phyloP scores from a whole-genome alignment of 371 early-diverging fungal species.

The Phascolomyces articulosus region DNA sequence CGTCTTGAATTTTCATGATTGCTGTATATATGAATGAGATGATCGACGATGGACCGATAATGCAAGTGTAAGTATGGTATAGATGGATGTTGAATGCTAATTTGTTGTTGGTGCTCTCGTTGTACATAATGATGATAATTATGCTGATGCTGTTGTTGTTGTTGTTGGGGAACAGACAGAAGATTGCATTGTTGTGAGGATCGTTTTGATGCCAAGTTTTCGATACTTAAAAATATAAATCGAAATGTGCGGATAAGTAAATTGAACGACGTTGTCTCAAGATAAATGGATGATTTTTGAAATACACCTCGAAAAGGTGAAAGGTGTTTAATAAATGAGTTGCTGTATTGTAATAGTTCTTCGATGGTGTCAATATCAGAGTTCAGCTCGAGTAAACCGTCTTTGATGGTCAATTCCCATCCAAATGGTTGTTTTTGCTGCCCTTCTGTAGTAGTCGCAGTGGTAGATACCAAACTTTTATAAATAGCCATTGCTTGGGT shows the following conservation, averaged over 20 bases:
- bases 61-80: background rate
- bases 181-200: background rate
- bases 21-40: constrained; percentile 1
- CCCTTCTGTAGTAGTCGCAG: no score
- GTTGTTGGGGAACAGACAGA: no score
- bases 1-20: background rate
- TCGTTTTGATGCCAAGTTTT: background rate
- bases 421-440: background rate
- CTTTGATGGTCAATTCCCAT: background rate
- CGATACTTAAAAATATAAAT: background rate
- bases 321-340: constrained; percentile 9
- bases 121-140: background rate
- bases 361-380: background rate
- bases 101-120: background rate
- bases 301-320: constrained; percentile 18
- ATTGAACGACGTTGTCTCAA: background rate
- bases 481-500: no score
- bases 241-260: background rate
- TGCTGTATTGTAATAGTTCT: constrained; percentile 10
- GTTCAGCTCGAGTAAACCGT: background rate
- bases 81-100: no score
- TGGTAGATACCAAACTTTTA: no score
- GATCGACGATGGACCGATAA: constrained; percentile 2
- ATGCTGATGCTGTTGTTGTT: background rate
- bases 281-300: background rate